These are phyloP conservation scores for Phlebiopsis gigantea DNA, from an alignment of 768 basidiomycete genomes.

Conservation along the genomic window DNA sequence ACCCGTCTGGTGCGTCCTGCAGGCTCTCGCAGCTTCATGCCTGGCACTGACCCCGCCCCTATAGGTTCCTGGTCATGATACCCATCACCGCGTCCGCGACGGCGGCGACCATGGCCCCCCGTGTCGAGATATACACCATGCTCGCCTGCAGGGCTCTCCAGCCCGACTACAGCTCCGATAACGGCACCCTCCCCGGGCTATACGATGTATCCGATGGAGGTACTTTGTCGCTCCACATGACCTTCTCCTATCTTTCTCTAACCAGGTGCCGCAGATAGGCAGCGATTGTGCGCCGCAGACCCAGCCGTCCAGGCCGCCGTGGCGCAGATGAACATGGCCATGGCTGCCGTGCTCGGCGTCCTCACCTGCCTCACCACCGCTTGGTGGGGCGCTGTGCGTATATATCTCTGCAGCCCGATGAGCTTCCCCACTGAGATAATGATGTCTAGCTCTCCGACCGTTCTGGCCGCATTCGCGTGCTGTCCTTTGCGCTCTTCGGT, in stretches of 20 bases:
- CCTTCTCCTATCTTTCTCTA: neutral
- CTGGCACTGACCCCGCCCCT: neutral
- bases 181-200: neutral
- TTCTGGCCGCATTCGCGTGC: slow-evolving; percentile 59
- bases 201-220: neutral
- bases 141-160: slow-evolving; percentile 66
- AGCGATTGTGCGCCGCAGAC: slow-evolving; percentile 52
- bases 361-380: slow-evolving; percentile 74
- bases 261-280: slow-evolving; percentile 2
- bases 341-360: slow-evolving; percentile 62
- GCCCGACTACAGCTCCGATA: slow-evolving; percentile 38
- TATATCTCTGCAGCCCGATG: neutral
- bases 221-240: neutral
- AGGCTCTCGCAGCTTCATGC: neutral
- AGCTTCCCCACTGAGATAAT: neutral
- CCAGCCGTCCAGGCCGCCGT: slow-evolving; percentile 71
- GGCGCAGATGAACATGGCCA: slow-evolving; percentile 57
- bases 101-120: slow-evolving; percentile 59
- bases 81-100: slow-evolving; percentile 53
- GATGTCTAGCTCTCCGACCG: slow-evolving; percentile 64
- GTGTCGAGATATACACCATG: slow-evolving; percentile 68
- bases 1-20: slow-evolving; percentile 53
- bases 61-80: slow-evolving; percentile 52
- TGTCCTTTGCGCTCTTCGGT: slow-evolving; percentile 59
- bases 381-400: slow-evolving; percentile 79